phyloP scores from a whole-genome alignment of 2,329 filamentous ascomycete genomes.

The Sporothrix humicola region DNA sequence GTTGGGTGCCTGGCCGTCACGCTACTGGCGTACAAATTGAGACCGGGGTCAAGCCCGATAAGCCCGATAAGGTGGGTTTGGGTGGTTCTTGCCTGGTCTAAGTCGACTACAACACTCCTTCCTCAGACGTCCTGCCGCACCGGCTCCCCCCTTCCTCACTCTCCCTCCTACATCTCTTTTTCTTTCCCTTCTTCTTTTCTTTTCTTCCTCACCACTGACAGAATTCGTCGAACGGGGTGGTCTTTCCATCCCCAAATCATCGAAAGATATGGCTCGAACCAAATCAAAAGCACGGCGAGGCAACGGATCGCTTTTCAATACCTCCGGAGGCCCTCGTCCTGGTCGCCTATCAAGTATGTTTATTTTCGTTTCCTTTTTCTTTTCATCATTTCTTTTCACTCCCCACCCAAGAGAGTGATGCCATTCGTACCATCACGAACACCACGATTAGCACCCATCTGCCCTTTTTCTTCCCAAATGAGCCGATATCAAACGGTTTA shows the following conservation, averaged over 20 bases:
- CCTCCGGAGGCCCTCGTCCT: neutral
- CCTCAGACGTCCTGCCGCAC: neutral
- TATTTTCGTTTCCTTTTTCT: neutral
- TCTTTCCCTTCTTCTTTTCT: neutral
- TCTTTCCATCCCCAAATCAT: neutral
- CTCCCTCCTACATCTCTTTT: slow-evolving; percentile 6
- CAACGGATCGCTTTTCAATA: no score
- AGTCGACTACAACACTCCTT: neutral
- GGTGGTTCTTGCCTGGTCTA: neutral
- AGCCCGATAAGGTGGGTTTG: slow-evolving; percentile 26
- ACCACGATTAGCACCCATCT: neutral
- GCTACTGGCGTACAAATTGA: neutral
- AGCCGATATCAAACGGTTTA: neutral
- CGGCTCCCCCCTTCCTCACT: neutral
- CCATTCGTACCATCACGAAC: neutral
- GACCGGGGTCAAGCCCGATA: slow-evolving; percentile 21
- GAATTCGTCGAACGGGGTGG: neutral
- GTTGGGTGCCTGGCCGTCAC: neutral
- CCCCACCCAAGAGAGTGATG: neutral
- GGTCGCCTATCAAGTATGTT: slow-evolving; percentile 3
- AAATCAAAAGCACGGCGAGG: no score
- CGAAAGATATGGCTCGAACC: neutral
- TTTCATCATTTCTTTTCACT: neutral
- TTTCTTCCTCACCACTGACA: neutral
- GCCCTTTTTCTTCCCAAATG: neutral